These are phyloP conservation scores for Leccinum pellstonianum DNA, from an alignment of 768 basidiomycete species.

Conservation along the genomic window DNA sequence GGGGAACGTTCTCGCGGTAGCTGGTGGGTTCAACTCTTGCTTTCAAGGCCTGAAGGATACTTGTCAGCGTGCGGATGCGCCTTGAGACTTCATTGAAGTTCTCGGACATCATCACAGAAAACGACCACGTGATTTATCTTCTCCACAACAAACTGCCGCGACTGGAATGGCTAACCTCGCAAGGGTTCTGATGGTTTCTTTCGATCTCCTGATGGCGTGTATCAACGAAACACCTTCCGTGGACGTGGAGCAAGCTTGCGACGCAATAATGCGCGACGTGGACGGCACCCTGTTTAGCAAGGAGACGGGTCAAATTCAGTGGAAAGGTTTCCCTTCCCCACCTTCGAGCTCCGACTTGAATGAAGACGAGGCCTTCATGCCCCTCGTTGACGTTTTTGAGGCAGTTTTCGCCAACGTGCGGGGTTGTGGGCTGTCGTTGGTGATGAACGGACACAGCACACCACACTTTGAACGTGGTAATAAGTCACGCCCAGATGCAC, in stretches of 20 bases:
- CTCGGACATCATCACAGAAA: too few relatives aligned
- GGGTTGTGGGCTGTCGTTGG: not conserved
- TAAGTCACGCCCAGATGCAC: conserved; percentile 7
- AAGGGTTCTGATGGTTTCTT: not conserved
- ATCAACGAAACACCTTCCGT: not conserved
- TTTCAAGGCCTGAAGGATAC: too few relatives aligned
- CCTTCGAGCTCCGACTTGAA: not conserved
- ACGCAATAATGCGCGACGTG: not conserved
- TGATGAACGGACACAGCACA: too few relatives aligned
- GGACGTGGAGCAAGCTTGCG: not conserved
- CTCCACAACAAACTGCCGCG: too few relatives aligned
- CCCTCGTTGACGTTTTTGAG: not conserved
- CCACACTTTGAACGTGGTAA: not conserved
- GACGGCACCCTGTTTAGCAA: not conserved
- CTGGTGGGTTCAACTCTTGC: too few relatives aligned
- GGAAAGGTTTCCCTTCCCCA: not conserved
- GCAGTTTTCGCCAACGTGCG: not conserved
- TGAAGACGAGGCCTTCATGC: not conserved
- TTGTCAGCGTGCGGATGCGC: too few relatives aligned
- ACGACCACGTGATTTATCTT: too few relatives aligned
- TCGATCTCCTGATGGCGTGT: not conserved
- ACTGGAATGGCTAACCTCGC: too few relatives aligned
- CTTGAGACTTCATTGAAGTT: not conserved
- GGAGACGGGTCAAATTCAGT: not conserved
- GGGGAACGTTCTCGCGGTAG: too few relatives aligned